phyloP scores from a whole-genome alignment of 495 filamentous ascomycete species.

The Coniosporium apollinis region DNA sequence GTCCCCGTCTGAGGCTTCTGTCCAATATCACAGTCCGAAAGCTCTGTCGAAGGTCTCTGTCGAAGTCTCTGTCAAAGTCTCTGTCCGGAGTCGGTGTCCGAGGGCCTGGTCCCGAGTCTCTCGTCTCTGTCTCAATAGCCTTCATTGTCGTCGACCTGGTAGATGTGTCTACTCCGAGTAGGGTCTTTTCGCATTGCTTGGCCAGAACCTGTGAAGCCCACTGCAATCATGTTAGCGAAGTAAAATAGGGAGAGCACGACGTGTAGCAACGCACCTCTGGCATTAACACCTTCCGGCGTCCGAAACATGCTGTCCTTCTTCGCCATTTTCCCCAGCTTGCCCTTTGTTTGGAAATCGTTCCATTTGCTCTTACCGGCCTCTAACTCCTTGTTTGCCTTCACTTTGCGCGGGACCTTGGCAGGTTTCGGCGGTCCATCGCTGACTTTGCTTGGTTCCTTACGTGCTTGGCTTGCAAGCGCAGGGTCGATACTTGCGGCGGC shows the following conservation, averaged over 20 bases:
- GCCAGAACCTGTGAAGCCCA: constrained; percentile 90
- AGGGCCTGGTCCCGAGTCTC: too few relatives aligned
- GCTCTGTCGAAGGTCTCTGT: too few relatives aligned
- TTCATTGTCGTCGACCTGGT: constrained; percentile 65
- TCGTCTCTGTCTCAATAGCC: constrained; percentile 2
- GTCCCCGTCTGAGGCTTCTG: too few relatives aligned
- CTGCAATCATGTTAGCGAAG: constrained; percentile 33
- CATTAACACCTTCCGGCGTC: constrained; percentile 69
- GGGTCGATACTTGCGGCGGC: constrained; percentile 78
- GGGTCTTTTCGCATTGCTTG: constrained; percentile 88
- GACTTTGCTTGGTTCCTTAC: constrained; percentile 46
- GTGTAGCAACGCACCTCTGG: constrained; percentile 47
- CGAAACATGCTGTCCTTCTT: constrained; percentile 98
- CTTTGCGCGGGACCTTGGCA: constrained; percentile 55
- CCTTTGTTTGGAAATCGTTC: constrained; percentile 77
- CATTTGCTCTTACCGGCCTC: constrained; percentile 86
- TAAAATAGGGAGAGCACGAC: constrained; percentile 8
- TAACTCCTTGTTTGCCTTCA: constrained; percentile 78
- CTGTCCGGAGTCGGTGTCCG: too few relatives aligned
- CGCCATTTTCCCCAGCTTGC: constrained; percentile 34
- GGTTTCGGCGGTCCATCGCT: constrained; percentile 49
- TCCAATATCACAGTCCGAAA: too few relatives aligned
- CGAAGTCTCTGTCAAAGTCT: too few relatives aligned
- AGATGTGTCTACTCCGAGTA: constrained; percentile 67
- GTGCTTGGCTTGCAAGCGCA: constrained; percentile 52